Conservation (phyloP, 345 rosid species). For the Eucalyptus cloeziana region DNA sequence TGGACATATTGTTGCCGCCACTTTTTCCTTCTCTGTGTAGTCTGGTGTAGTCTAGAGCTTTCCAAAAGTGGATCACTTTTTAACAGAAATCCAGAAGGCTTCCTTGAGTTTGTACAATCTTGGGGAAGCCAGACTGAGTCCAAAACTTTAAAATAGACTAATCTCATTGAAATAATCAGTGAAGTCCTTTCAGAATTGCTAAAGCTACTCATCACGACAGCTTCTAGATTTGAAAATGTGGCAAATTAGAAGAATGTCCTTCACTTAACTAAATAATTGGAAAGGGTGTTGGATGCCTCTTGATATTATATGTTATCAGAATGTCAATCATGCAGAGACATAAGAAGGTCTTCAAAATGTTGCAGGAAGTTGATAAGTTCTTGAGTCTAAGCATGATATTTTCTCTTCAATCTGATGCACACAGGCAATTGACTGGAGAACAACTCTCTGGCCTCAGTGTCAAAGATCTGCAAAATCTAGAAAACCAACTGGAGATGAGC, state of each 20-base stretch:
- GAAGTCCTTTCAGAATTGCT: neutral
- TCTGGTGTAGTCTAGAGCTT: too few relatives aligned
- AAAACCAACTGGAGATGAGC: conserved; percentile 43
- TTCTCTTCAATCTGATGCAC: neutral
- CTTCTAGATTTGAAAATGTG: neutral
- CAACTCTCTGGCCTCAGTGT: conserved; percentile 50
- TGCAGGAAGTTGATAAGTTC: neutral
- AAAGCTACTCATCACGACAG: neutral
- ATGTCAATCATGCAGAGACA: neutral
- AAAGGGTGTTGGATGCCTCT: neutral
- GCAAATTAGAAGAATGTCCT: neutral
- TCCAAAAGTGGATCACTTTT: too few relatives aligned
- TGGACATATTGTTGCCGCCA: too few relatives aligned
- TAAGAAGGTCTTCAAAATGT: neutral
- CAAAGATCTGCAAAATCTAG: conserved; percentile 45
- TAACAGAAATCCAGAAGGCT: neutral
- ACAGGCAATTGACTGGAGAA: conserved; percentile 76
- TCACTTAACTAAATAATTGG: neutral
- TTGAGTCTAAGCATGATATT: neutral
- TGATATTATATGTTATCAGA: neutral
- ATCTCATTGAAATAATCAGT: neutral
- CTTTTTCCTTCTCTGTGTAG: too few relatives aligned
- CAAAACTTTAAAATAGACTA: neutral
- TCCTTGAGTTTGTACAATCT: neutral
- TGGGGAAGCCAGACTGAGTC: neutral